Evolutionary conservation across 345 rosid genomes (phyloP), one percentile per base, ranked within the genome.

Genomic region (Populus euphratica): DNA sequence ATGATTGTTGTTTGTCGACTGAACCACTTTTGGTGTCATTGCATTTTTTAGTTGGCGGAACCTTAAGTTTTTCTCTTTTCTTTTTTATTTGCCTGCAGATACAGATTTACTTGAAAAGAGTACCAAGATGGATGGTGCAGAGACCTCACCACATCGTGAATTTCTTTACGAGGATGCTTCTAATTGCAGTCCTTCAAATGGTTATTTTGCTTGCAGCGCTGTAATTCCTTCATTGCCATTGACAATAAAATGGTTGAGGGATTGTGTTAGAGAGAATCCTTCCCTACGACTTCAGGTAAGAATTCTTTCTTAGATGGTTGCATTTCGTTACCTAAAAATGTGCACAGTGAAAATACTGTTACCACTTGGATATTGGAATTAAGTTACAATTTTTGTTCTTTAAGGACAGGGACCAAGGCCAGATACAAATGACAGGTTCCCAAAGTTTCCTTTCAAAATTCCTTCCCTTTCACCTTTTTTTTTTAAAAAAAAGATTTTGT

Each of bases 161-260:
- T 89, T 90, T 74, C 86, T 93, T 49, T 85, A 73, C 8, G 84
- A 87, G 81, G 94, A 88, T 70, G 61, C 89, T 81, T 85, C 90
- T 65, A 77, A 73, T 59, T 84, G 89, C 77, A 66, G 75, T 82
- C 80, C 86, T 72, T 41, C 82, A 67, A 83, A 83, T 73, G 73
- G 80, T 70, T 73, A 67, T 47, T 76, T 84, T 16, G 31, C 87
- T 39, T 91, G 90, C 80, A 89, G 94, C 59, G 89, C 87, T 0
- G 94, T 92, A 17, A 84, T 92, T 78, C 88, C 97, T 75, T 88
- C 97, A 14, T 80, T 92, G 78, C 97, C 94, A 35, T 66, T 86
- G 89, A 83, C 97, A 62, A 91, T 92, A 70, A 89, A 89, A 76
- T 91, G 97, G 97, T 56, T 89, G 77, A 89, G 90, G 82, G 89